These are phyloP conservation scores for Hygrophorus russula DNA, from an alignment of 768 basidiomycete species.

Conservation along the genomic window DNA sequence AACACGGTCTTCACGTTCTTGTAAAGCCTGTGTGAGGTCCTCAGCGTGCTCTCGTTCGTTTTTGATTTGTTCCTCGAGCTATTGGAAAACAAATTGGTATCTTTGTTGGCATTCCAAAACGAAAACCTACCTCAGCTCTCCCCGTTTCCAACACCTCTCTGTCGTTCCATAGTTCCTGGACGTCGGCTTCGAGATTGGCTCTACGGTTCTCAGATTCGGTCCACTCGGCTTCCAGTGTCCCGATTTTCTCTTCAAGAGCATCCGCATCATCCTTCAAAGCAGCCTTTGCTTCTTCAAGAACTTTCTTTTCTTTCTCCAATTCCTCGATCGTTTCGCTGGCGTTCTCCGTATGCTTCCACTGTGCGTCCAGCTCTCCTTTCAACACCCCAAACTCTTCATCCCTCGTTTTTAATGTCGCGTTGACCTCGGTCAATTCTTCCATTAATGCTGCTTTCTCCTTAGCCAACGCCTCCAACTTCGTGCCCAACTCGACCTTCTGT, in stretches of 20 bases:
- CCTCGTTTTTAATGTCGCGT: conserved; percentile 26
- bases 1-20: conserved; percentile 44
- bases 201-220: conserved; percentile 44
- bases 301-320: conserved; percentile 24
- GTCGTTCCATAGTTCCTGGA: conserved; percentile 39
- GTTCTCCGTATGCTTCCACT: conserved; percentile 58
- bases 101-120: not conserved
- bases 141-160: conserved; percentile 49
- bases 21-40: conserved; percentile 32
- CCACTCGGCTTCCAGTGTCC: conserved; percentile 43
- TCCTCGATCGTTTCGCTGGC: conserved; percentile 33
- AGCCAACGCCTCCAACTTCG: conserved; percentile 28
- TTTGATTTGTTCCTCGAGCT: conserved; percentile 48
- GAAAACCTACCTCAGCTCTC: conserved; percentile 34
- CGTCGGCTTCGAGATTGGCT: conserved; percentile 41
- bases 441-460: conserved; percentile 32
- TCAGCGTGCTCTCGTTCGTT: conserved; percentile 42
- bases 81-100: not conserved
- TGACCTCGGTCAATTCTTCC: conserved; percentile 31
- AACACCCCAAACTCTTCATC: conserved; percentile 37
- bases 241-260: conserved; percentile 30
- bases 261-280: conserved; percentile 26
- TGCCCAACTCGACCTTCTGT: conserved; percentile 36
- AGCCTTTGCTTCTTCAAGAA: conserved; percentile 29
- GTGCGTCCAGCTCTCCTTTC: conserved; percentile 56